phyloP scores from a whole-genome alignment of 208 protist species.

The Dictyostelium gargantuum region DNA sequence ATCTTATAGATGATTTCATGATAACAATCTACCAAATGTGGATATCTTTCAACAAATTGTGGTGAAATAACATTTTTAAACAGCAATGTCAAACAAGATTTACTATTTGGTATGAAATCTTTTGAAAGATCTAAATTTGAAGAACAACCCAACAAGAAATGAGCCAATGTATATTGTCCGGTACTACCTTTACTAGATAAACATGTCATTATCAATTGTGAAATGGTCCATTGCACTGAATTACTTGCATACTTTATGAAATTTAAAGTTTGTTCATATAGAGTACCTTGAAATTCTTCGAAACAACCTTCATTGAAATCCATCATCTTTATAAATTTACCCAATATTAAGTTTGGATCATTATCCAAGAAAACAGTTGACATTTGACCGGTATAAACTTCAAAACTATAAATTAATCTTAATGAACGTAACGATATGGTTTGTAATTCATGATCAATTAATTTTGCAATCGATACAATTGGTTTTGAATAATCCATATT shows the following conservation, averaged over 20 bases:
- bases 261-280: background rate
- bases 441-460: background rate
- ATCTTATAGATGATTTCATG: constrained; percentile 50
- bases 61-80: background rate
- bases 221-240: constrained; percentile 20
- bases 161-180: constrained; percentile 11
- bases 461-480: constrained; percentile 21
- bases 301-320: background rate
- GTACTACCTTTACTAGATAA: background rate
- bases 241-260: background rate
- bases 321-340: constrained; percentile 4
- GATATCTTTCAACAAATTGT: background rate
- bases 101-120: background rate
- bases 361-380: background rate
- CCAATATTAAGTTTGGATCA: background rate
- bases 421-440: background rate
- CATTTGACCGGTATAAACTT: background rate
- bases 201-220: constrained; percentile 36
- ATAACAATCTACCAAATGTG: background rate
- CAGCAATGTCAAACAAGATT: constrained; percentile 1
- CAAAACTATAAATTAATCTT: constrained; percentile 39
- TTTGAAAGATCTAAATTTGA: background rate
- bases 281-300: background rate
- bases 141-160: constrained; percentile 38
- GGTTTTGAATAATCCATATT: background rate